Evolutionary conservation across 352 stramenopile species (phyloP), one percentile per base, ranked within the genome.

Genomic region (Pythium phragmiticola): DNA sequence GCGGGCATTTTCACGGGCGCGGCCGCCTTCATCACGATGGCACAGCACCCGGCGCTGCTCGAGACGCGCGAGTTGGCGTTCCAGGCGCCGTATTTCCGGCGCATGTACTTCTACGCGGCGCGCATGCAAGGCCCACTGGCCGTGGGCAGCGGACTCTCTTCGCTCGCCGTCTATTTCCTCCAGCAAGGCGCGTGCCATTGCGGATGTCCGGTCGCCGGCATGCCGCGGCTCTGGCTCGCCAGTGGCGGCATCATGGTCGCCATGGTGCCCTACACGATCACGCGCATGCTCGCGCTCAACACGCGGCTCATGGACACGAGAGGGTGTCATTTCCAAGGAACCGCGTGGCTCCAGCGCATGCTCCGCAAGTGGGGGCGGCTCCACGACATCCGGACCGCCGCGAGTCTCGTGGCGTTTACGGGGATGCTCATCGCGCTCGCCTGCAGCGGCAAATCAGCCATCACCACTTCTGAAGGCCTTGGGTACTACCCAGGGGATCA

Each of bases 61-160:
- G 76, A 88, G 68, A 86, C 78, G 28, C 63, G 77, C 42, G 65
- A 73, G 30, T 49, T 85, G 26, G 65, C 63, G 4, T 87, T 90
- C 64, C 84, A 90, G 47, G 82, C 78, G 7, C 76, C 82, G 1
- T 92, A 89, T 69, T 92, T 92, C 68, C 73, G 80, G 7, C 76
- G 79, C 51, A 90, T 92, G 80, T 90, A 92, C 72, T 88, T 84
- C 55, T 81, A 88, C 63, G 84, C 84, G 0, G 75, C 81, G 19
- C 78, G 80, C 3, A 76, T 90, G 66, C 78, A 91, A 43, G 84
- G 71, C 0, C 80, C 84, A 9, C 55, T 90, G 62, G 77, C 78
- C 13, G 28, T 89, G 26, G 70, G 77, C 28, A 89, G 80, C 43
- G 79, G 82, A 0, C 17, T 84, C 43, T 78, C 77, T 53, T 74